A percentile compares a stretch with the other conserved stretches of the same genome.
Conservation (phyloP, 768 basidiomycete genomes). For the Suillus lakei region DNA sequence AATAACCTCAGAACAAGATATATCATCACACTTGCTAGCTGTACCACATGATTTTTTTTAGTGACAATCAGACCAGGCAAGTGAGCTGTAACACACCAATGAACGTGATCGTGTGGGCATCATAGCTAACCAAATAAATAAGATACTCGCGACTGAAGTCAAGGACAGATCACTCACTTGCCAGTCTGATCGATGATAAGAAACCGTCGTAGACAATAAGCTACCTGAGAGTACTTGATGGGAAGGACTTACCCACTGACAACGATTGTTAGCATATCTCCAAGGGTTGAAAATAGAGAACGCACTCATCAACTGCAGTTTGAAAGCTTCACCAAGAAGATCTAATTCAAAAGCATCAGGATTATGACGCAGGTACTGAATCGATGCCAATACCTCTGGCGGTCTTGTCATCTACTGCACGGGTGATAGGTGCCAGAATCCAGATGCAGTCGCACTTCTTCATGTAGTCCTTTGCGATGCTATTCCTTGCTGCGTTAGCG, state of each 20-base stretch:
- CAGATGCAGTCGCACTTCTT: slow-evolving; percentile 67
- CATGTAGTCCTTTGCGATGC: slow-evolving; percentile 69
- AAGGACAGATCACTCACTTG: slow-evolving; percentile 45
- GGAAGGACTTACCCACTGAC: slow-evolving; percentile 47
- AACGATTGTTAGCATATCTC: not conserved
- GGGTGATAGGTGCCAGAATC: slow-evolving; percentile 68
- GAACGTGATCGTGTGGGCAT: slow-evolving; percentile 63
- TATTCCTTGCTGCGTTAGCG: slow-evolving; percentile 66
- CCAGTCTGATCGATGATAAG: slow-evolving; percentile 45
- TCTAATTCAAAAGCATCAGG: slow-evolving; percentile 38
- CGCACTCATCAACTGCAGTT: slow-evolving; percentile 64
- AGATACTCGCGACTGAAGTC: slow-evolving; percentile 5
- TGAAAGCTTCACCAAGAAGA: slow-evolving; percentile 68
- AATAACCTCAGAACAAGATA: slow-evolving; percentile 63
- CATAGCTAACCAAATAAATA: slow-evolving; percentile 45
- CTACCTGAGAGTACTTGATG: not conserved
- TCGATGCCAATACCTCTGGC: slow-evolving; percentile 48
- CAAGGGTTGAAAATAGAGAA: not conserved
- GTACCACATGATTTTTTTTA: not conserved
- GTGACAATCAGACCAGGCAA: not conserved
- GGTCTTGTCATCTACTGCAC: slow-evolving; percentile 69
- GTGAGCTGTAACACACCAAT: slow-evolving; percentile 43
- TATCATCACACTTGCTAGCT: slow-evolving; percentile 70
- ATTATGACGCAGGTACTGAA: not conserved
- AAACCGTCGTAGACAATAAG: not conserved